Conservation (phyloP, 305 asterid genomes). For the Ilex paraguariensis region DNA sequence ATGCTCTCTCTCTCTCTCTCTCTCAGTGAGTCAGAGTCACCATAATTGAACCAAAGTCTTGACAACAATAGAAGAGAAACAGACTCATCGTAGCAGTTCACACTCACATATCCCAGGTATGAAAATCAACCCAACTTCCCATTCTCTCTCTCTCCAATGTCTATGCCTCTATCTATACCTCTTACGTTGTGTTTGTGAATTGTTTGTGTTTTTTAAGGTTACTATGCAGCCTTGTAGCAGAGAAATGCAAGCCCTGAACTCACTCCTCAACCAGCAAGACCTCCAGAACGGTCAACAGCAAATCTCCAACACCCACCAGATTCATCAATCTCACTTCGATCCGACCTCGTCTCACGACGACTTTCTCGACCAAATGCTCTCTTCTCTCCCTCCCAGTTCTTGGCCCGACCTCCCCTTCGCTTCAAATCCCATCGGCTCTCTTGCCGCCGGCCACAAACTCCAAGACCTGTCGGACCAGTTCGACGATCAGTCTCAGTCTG, state of each 20-base stretch:
- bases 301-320: background rate
- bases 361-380: slow-evolving; percentile 43
- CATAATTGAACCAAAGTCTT: too few relatives aligned
- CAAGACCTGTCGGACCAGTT: background rate
- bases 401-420: slow-evolving; percentile 37
- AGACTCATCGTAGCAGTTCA: background rate
- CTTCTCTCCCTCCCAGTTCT: slow-evolving; percentile 39
- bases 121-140: background rate
- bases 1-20: background rate
- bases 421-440: background rate
- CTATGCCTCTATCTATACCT: background rate
- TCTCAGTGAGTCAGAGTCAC: too few relatives aligned
- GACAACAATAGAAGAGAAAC: background rate
- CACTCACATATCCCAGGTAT: too few relatives aligned
- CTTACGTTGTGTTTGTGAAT: background rate
- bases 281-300: slow-evolving; percentile 24
- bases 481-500: slow-evolving; percentile 36
- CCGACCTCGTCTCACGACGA: slow-evolving; percentile 36
- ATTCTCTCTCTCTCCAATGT: background rate
- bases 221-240: slow-evolving; percentile 27
- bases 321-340: slow-evolving; percentile 22
- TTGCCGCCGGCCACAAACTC: too few relatives aligned
- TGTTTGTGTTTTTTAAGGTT: background rate
- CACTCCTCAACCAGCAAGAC: slow-evolving; percentile 27
- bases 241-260: slow-evolving; percentile 38